phyloP scores from a whole-genome alignment of 2,329 filamentous ascomycete species.

The Zasmidium angulare region DNA sequence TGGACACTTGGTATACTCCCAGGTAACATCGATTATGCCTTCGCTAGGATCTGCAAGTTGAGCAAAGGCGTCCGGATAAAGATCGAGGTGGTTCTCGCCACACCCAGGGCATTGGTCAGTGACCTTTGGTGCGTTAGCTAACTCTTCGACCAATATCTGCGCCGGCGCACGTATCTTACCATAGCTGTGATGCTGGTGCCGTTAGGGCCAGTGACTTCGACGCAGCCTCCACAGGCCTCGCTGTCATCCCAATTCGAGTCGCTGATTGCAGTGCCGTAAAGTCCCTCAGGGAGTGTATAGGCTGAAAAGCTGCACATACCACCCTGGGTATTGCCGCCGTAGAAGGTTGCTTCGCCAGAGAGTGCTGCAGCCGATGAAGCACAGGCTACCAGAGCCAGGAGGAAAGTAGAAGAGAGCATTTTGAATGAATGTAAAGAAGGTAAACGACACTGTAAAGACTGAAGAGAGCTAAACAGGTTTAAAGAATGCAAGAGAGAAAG shows the following conservation, averaged over 20 bases:
- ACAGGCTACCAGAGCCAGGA: slow-evolving; percentile 19
- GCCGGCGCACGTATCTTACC: slow-evolving; percentile 43
- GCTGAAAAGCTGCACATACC: slow-evolving; percentile 64
- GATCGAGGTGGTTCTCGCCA: slow-evolving; percentile 55
- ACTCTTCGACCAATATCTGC: neutral
- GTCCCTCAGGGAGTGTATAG: slow-evolving; percentile 59
- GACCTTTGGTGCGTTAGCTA: slow-evolving; percentile 39
- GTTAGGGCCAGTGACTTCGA: slow-evolving; percentile 58
- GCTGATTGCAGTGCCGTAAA: slow-evolving; percentile 64
- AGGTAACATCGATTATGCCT: slow-evolving; percentile 53
- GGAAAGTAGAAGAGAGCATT: slow-evolving; percentile 14
- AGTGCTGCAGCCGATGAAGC: slow-evolving; percentile 16
- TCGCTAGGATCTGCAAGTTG: slow-evolving; percentile 45
- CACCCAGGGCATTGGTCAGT: slow-evolving; percentile 60
- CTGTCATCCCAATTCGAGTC: slow-evolving; percentile 57
- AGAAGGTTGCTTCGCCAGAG: slow-evolving; percentile 27
- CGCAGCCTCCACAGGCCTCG: slow-evolving; percentile 61
- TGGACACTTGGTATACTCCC: slow-evolving; percentile 53
- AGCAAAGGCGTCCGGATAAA: slow-evolving; percentile 54
- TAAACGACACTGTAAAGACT: neutral
- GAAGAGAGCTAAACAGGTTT: neutral
- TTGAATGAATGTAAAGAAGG: neutral
- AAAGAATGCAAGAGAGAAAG: neutral
- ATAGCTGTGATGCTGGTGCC: slow-evolving; percentile 60
- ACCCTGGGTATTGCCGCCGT: slow-evolving; percentile 41